Percentiles rank a stretch among this genome's conserved stretches.
Evolutionary conservation across 179 eudicot genomes (phyloP).

Genomic region (Monotropa hypopitys): DNA sequence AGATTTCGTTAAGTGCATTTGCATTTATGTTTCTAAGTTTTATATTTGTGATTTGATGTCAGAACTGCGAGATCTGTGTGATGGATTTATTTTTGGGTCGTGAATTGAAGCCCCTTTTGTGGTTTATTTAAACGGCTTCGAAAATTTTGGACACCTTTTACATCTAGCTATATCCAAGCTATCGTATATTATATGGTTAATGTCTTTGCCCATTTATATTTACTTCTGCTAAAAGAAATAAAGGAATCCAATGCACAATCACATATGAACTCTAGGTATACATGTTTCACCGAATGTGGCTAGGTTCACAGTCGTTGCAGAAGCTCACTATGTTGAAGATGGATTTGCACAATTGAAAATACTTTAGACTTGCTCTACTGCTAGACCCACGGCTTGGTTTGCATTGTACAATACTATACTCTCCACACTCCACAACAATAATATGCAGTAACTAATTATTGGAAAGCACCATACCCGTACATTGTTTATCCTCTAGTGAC

Average conservation of each 20-base stretch:
- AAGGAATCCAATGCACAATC: neutral
- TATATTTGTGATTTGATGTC: neutral
- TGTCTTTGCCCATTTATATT: neutral
- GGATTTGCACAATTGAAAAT: neutral
- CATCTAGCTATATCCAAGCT: neutral
- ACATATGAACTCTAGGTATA: neutral
- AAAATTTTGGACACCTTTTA: neutral
- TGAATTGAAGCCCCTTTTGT: neutral
- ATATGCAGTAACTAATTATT: neutral
- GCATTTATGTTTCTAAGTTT: neutral
- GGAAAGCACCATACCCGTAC: neutral
- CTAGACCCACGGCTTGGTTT: neutral
- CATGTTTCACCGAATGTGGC: neutral
- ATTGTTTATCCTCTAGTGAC: neutral
- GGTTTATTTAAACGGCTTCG: neutral
- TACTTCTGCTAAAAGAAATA: neutral
- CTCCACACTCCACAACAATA: neutral
- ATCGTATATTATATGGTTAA: neutral
- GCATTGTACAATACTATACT: neutral
- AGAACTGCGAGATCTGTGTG: constrained; percentile 6
- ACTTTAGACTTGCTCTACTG: neutral
- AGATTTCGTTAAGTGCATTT: neutral
- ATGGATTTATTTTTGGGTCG: neutral
- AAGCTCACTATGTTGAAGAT: neutral
- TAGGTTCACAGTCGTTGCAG: neutral